Percentiles rank a stretch among this genome's conserved stretches.
Conservation (phyloP, 202 grass and related monocot species). For the Miscanthus sacchariflorus region DNA sequence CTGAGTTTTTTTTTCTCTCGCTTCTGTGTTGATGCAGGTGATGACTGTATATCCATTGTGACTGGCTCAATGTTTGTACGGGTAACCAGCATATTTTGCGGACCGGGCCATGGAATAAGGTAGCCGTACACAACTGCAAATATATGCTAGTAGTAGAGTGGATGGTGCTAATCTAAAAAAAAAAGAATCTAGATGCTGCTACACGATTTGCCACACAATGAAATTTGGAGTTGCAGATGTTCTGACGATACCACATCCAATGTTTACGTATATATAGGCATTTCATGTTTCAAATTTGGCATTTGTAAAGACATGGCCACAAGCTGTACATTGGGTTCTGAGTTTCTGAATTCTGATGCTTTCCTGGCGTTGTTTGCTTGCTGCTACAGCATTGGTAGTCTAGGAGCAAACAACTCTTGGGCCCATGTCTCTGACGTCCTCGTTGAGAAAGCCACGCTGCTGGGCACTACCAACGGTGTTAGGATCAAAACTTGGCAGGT, state of each 20-base stretch:
- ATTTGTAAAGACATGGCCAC: slow-evolving; percentile 8
- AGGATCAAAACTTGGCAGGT: slow-evolving; percentile 96
- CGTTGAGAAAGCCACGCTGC: slow-evolving; percentile 67
- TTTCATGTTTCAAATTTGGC: not conserved
- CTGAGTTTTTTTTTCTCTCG: not conserved
- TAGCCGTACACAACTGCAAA: not conserved
- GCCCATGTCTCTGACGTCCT: slow-evolving; percentile 79
- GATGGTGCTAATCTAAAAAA: not conserved
- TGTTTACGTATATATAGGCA: not conserved
- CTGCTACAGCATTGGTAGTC: slow-evolving; percentile 73
- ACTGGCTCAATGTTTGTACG: slow-evolving; percentile 57
- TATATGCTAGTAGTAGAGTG: not conserved
- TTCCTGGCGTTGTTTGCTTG: slow-evolving; percentile 24
- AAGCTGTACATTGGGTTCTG: slow-evolving; percentile 26
- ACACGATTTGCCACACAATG: not conserved
- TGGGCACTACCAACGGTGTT: slow-evolving; percentile 81
- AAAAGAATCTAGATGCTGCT: not conserved
- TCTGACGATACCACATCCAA: not conserved
- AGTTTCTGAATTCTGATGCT: slow-evolving; percentile 41
- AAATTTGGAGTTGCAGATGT: not conserved
- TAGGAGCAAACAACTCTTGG: slow-evolving; percentile 61
- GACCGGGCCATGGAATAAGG: slow-evolving; percentile 79
- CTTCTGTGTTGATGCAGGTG: slow-evolving; percentile 47
- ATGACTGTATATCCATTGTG: slow-evolving; percentile 95
- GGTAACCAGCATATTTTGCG: slow-evolving; percentile 64